Evolutionary conservation across 495 filamentous ascomycete genomes (phyloP).

Genomic region (Podospora bellae-mahoneyi): DNA sequence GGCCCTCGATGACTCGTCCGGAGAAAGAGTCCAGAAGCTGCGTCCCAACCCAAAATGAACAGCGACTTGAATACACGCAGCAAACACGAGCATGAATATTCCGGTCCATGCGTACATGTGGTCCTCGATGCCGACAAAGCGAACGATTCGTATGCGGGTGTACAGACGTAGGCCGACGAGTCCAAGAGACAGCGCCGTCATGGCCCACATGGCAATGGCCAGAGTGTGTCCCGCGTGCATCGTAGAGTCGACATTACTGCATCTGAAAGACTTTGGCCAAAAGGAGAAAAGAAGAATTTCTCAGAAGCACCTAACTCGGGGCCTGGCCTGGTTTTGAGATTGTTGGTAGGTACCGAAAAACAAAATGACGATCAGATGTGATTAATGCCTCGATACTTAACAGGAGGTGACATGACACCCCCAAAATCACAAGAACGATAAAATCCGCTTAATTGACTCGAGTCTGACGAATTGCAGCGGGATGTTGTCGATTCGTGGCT

Average conservation of each 20-base stretch:
- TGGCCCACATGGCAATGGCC: slow-evolving; percentile 38
- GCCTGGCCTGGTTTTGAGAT: slow-evolving; percentile 1
- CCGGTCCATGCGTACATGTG: slow-evolving; percentile 36
- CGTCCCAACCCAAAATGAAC: slow-evolving; percentile 35
- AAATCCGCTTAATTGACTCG: not conserved
- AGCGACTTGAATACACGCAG: slow-evolving; percentile 36
- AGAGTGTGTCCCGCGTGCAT: slow-evolving; percentile 32
- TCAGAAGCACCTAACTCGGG: not conserved
- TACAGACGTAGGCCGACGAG: slow-evolving; percentile 37
- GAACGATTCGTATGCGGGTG: slow-evolving; percentile 37
- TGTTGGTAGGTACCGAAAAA: not conserved
- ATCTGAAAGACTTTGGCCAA: not conserved
- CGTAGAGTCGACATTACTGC: slow-evolving; percentile 16
- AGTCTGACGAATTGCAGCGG: not conserved
- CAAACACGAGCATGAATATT: slow-evolving; percentile 36
- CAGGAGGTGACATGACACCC: not conserved
- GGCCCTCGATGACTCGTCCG: slow-evolving; percentile 34
- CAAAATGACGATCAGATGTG: not conserved
- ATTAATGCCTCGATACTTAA: not conserved
- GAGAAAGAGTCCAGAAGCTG: slow-evolving; percentile 32
- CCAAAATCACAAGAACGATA: not conserved
- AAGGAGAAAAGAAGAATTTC: not conserved
- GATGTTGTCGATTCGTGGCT: not conserved
- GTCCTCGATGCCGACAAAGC: slow-evolving; percentile 39
- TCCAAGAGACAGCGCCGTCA: slow-evolving; percentile 32